These are phyloP conservation scores for Blastobotrys serpentis DNA, from an alignment of 1,139 yeast species.

Conservation along the genomic window DNA sequence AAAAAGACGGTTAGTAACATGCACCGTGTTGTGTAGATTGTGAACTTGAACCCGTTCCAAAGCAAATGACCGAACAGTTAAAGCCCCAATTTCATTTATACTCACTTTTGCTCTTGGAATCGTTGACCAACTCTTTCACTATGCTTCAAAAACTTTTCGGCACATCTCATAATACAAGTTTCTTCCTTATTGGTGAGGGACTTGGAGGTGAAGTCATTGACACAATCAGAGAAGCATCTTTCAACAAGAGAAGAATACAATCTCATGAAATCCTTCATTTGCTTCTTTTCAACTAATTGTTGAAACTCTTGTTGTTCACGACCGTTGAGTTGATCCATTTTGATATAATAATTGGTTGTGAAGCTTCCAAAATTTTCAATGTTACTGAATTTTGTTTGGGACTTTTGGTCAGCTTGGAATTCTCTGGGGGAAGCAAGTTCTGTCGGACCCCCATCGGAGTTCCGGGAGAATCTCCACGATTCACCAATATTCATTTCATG, in stretches of 20 bases:
- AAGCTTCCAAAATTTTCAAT: conserved; percentile 3
- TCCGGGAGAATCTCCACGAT: neutral
- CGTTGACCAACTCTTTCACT: conserved; percentile 98
- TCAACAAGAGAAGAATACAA: conserved; percentile 90
- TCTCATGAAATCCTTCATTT: conserved; percentile 98
- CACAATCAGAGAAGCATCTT: conserved; percentile 96
- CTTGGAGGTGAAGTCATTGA: conserved; percentile 94
- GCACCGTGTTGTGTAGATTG: too few species aligned
- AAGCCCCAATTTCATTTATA: neutral
- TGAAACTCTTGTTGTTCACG: conserved; percentile 97
- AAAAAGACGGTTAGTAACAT: neutral
- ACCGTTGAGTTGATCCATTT: conserved; percentile 54
- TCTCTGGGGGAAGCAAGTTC: neutral
- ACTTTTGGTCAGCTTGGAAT: neutral
- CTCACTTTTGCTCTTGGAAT: conserved; percentile 88
- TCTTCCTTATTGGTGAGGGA: conserved; percentile 82
- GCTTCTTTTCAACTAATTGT: conserved; percentile 93
- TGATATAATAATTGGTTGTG: conserved; percentile 15
- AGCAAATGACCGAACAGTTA: too few species aligned
- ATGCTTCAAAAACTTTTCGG: conserved; percentile 97
- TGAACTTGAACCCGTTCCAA: too few species aligned
- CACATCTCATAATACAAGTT: conserved; percentile 83
- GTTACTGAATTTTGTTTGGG: neutral
- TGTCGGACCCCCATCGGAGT: neutral
- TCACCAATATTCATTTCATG: neutral